Evolutionary conservation across 2,329 filamentous ascomycete species (phyloP).

Genomic region (Elsinoe australis): DNA sequence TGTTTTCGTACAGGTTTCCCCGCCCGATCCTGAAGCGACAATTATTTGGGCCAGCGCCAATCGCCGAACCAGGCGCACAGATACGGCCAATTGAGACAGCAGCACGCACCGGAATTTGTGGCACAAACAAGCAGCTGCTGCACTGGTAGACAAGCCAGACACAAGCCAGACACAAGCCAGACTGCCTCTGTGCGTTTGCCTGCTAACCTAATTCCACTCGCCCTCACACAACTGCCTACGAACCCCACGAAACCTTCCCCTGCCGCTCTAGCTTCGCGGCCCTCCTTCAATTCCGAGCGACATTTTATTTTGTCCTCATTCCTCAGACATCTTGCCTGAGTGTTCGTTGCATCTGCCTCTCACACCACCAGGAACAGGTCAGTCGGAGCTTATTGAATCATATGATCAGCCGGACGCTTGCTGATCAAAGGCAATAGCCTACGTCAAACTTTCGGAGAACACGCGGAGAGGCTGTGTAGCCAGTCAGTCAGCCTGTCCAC

Average conservation of each 20-base stretch:
- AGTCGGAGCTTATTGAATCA: not conserved
- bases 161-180: conserved; percentile 9
- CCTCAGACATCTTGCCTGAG: not conserved
- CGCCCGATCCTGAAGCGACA: conserved; percentile 12
- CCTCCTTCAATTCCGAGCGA: conserved; percentile 12
- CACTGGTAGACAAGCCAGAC: not conserved
- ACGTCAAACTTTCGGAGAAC: conserved; percentile 9
- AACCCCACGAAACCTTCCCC: conserved; percentile 18
- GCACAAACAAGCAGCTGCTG: conserved; percentile 15
- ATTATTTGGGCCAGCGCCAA: conserved; percentile 15
- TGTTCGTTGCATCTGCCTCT: conserved; percentile 1
- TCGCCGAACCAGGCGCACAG: conserved; percentile 14
- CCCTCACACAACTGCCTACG: conserved; percentile 10
- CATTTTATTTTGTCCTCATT: conserved; percentile 12
- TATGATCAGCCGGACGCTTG: conserved; percentile 1
- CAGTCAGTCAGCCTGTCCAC: conserved; percentile 4
- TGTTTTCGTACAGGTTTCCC: conserved; percentile 9
- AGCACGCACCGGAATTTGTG: conserved; percentile 14
- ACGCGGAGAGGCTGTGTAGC: conserved; percentile 13
- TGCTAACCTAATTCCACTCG: conserved; percentile 11
- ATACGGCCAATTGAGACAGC: conserved; percentile 16
- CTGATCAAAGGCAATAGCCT: conserved; percentile 15
- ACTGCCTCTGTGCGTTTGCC: conserved; percentile 13
- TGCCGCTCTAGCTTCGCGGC: conserved; percentile 16
- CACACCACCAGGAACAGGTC: not conserved